Evolutionary conservation across 352 stramenopile genomes (phyloP).

Genomic region (Phytopythium montanum): DNA sequence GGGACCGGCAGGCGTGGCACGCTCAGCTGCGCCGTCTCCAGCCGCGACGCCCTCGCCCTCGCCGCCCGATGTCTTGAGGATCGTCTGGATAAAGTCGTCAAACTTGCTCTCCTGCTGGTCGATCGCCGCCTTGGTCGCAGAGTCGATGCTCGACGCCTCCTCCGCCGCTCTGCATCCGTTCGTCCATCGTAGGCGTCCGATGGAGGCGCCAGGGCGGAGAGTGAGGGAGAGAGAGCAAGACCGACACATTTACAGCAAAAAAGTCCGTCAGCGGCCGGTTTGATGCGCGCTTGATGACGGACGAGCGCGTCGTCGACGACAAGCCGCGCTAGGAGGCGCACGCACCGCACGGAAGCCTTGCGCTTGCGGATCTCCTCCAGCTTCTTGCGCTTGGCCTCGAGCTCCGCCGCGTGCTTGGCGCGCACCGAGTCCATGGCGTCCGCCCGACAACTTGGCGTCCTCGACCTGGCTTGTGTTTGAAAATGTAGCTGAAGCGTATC

Average conservation of each 20-base stretch:
- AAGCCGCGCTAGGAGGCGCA: neutral
- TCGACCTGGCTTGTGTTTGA: too few species aligned
- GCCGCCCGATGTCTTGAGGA: slow-evolving; percentile 53
- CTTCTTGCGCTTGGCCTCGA: slow-evolving; percentile 88
- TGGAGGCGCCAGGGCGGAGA: neutral
- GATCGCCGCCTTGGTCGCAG: slow-evolving; percentile 27
- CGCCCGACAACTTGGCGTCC: too few species aligned
- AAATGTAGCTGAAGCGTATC: neutral
- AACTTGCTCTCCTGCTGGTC: slow-evolving; percentile 74
- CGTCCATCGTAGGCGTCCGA: neutral
- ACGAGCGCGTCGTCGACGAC: too few species aligned
- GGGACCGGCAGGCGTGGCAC: slow-evolving; percentile 23
- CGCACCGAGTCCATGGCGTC: slow-evolving; percentile 59
- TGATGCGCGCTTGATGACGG: neutral
- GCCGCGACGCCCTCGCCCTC: slow-evolving; percentile 17
- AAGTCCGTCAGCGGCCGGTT: neutral
- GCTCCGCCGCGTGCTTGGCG: slow-evolving; percentile 80
- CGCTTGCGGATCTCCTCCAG: slow-evolving; percentile 87
- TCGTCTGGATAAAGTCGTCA: slow-evolving; percentile 85
- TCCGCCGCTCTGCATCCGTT: slow-evolving; percentile 30
- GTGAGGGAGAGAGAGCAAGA: too few species aligned
- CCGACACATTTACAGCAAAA: neutral
- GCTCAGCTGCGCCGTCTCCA: slow-evolving; percentile 5
- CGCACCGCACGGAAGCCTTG: slow-evolving; percentile 73
- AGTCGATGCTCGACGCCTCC: slow-evolving; percentile 40